Base-by-base conservation (phyloP, 345 rosid genomes). In the Bretschneidera sinensis region DNA sequence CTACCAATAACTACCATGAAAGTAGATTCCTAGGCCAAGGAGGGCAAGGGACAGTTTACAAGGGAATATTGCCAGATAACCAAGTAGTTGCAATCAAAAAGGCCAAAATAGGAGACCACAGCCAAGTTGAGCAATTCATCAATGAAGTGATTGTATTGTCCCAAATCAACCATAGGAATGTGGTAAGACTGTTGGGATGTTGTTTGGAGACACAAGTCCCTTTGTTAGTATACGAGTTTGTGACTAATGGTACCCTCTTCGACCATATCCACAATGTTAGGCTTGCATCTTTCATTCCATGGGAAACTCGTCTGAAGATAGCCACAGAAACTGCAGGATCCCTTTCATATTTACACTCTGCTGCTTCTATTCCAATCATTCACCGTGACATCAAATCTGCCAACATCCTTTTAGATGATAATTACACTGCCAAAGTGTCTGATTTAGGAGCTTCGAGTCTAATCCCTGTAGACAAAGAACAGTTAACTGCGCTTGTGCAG, bases 381-480 rank as follows among this genome's bases (percentile, higher is more conserved):
- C 83, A 76, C 1, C 59, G 84, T 57, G 80, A 76, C 23, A 54
- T 79, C 55, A 82, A 82, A 57, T 61, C 77, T 0, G 51, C 75
- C 0, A 82, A 82, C 66, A 77, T 82, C 60, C 70, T 79, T 14
- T 28, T 81, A 17, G 76, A 81, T 33, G 71, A 71, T 0, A 63
- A 61, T n/a, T 71, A 62, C 22, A 34, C 67, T 3, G 82, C 79
- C 0, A 82, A 79, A 51, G 79, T 77, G 8, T 67, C 84, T 0
- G 87, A 82, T 66, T 82, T 49, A n/a, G 87, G 87, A 15, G 74
- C 79, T 4, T 82, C 81, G 1, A 71, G 79, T 24, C 53, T 77
- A 3, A 71, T 82, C 51, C 80, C 60, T 0, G 8, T 75, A 18
- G 84, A 79, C 24, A 76, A 79, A 17, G 67, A 74, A 25, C 78